phyloP scores from a whole-genome alignment of 331 rosid genomes.

The Quercus lobata region DNA sequence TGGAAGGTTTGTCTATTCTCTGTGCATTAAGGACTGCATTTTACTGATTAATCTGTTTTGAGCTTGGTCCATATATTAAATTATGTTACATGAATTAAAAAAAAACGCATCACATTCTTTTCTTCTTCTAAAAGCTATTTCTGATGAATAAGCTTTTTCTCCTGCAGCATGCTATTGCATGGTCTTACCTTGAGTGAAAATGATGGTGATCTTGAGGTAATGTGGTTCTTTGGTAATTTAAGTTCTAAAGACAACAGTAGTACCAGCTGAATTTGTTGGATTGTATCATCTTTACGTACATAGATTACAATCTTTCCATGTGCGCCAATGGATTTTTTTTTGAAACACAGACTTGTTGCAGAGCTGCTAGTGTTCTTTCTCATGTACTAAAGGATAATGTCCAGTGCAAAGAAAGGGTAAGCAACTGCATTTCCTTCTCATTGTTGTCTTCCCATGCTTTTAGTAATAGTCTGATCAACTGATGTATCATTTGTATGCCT shows the following conservation, averaged over 20 bases:
- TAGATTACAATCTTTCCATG: background rate
- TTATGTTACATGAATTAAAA: conserved; percentile 6
- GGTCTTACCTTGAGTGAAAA: conserved; percentile 85
- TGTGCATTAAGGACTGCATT: conserved; percentile 8
- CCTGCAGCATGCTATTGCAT: conserved; percentile 78
- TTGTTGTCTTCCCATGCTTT: background rate
- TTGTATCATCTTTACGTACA: conserved; percentile 5
- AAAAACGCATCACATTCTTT: conserved; percentile 4
- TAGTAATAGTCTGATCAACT: background rate
- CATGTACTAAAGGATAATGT: conserved; percentile 77
- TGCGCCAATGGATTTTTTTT: background rate
- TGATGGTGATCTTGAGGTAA: conserved; percentile 88
- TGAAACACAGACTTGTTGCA: conserved; percentile 71
- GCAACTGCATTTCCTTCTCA: conserved; percentile 11
- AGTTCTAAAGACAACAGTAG: background rate
- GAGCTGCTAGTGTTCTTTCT: conserved; percentile 95
- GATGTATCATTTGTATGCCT: background rate
- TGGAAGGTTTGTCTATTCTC: conserved; percentile 71
- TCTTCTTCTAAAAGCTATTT: background rate
- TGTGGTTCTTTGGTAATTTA: conserved; percentile 1
- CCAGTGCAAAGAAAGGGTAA: conserved; percentile 94
- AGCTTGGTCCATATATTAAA: conserved; percentile 4
- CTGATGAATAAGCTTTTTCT: conserved; percentile 20
- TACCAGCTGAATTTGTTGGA: conserved; percentile 11
- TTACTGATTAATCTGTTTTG: background rate